Evolutionary conservation across 352 stramenopile species (phyloP).

Genomic region (Phytophthora citricola): DNA sequence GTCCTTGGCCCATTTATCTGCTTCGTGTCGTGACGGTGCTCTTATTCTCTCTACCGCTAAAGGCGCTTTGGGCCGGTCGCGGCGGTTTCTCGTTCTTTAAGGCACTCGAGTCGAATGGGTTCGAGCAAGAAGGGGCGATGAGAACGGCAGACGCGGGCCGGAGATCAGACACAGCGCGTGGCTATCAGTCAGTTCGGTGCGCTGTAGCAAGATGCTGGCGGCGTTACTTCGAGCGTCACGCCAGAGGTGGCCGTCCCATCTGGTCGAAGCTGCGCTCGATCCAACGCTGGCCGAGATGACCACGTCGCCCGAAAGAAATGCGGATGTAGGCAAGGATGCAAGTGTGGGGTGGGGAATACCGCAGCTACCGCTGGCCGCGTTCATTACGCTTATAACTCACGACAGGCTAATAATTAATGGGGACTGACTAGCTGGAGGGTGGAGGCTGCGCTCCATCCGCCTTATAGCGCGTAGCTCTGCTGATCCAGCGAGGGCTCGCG

Average conservation of each 20-base stretch:
- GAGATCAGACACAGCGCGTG: constrained; percentile 11
- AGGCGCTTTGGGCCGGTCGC: neutral
- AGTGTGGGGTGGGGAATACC: constrained; percentile 8
- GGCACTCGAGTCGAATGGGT: constrained; percentile 2
- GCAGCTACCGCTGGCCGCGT: constrained; percentile 42
- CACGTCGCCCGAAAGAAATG: constrained; percentile 3
- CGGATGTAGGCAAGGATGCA: neutral
- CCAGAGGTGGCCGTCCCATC: constrained; percentile 17
- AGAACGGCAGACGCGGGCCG: constrained; percentile 6
- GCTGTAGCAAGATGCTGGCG: constrained; percentile 3
- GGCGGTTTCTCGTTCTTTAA: constrained; percentile 23
- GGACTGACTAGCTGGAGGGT: constrained; percentile 26
- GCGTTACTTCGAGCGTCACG: constrained; percentile 19
- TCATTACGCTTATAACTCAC: constrained; percentile 35
- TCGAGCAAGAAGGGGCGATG: neutral
- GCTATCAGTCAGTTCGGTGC: constrained; percentile 12
- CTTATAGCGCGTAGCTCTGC: constrained; percentile 68
- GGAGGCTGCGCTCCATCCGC: constrained; percentile 1
- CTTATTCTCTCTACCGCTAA: constrained; percentile 25
- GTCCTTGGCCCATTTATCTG: constrained; percentile 70
- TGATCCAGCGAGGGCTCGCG: constrained; percentile 58
- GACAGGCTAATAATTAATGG: constrained; percentile 39
- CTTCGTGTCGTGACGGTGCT: neutral
- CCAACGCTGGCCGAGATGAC: neutral
- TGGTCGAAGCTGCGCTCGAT: constrained; percentile 26